A percentile compares a stretch with the other conserved stretches of the same genome.
phyloP scores from a whole-genome alignment of 2,329 filamentous ascomycete genomes.

The Zymoseptoria pseudotritici region DNA sequence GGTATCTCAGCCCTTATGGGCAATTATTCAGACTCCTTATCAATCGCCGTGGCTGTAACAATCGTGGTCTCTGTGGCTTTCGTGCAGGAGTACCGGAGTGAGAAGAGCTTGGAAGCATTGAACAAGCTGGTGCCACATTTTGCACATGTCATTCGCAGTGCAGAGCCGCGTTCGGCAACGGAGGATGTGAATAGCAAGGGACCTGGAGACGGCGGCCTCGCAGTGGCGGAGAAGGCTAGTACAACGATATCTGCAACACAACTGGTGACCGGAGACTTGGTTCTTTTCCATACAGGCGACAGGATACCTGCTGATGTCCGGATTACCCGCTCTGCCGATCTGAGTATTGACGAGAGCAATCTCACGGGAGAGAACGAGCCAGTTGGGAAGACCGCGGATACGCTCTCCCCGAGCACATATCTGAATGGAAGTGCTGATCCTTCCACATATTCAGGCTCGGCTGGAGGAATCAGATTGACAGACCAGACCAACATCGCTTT shows the following conservation, averaged over 20 bases:
- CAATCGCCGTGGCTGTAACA: constrained; percentile 90
- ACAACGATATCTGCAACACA: constrained; percentile 79
- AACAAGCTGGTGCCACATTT: constrained; percentile 91
- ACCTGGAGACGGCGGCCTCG: constrained; percentile 51
- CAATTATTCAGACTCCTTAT: constrained; percentile 90
- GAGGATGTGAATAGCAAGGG: constrained; percentile 36
- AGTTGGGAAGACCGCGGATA: constrained; percentile 67
- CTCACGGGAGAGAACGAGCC: constrained; percentile 95
- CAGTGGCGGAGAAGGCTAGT: constrained; percentile 63
- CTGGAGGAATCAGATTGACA: constrained; percentile 57
- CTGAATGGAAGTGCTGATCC: constrained; percentile 19
- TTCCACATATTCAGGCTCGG: not conserved
- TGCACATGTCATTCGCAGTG: constrained; percentile 75
- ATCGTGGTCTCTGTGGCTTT: constrained; percentile 97
- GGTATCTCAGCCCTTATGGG: constrained; percentile 82
- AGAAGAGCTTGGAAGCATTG: constrained; percentile 92
- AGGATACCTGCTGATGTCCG: constrained; percentile 93
- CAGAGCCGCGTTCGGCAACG: constrained; percentile 17
- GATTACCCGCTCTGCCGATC: constrained; percentile 80
- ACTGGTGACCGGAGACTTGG: constrained; percentile 84
- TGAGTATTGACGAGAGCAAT: constrained; percentile 95
- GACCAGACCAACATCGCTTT: constrained; percentile 89
- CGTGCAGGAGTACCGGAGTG: constrained; percentile 92
- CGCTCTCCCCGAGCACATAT: constrained; percentile 35
- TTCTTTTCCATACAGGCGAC: constrained; percentile 91